phyloP scores from a whole-genome alignment of 192 early-diverging fungal species.

The Backusella westeae region DNA sequence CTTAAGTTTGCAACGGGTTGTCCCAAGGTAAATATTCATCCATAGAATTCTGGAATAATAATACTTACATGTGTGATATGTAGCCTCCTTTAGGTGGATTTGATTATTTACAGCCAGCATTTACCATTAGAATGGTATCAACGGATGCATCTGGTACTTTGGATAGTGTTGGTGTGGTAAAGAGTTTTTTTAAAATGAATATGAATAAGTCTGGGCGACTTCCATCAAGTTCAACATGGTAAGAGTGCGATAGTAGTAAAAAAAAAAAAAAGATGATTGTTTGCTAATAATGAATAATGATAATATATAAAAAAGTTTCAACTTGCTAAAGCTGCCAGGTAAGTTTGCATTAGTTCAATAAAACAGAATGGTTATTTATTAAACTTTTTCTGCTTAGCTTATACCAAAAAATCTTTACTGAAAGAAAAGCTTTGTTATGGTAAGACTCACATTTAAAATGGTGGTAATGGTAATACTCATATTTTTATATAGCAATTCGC shows the following conservation, averaged over 20 bases:
- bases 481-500: background rate
- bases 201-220: constrained; percentile 56
- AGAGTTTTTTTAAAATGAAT: constrained; percentile 61
- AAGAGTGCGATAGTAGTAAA: background rate
- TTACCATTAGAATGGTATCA: constrained; percentile 53
- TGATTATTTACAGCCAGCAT: constrained; percentile 53
- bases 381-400: constrained; percentile 31
- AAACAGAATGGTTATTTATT: constrained; percentile 25
- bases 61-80: background rate
- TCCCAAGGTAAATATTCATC: constrained; percentile 49
- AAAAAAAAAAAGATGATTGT: background rate
- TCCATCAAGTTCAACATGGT: constrained; percentile 55
- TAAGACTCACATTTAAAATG: constrained; percentile 5
- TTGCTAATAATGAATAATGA: background rate
- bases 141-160: constrained; percentile 25
- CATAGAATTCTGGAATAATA: background rate
- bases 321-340: constrained; percentile 62
- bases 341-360: constrained; percentile 25
- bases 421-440: constrained; percentile 65
- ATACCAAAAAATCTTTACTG: constrained; percentile 44
- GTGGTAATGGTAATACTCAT: background rate
- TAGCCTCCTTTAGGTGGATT: constrained; percentile 65
- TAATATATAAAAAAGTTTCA: constrained; percentile 32
- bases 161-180: constrained; percentile 39
- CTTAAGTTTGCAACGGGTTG: constrained; percentile 80